Base-by-base conservation (phyloP, 2,329 filamentous ascomycete genomes). In the Whalleya microplaca region DNA sequence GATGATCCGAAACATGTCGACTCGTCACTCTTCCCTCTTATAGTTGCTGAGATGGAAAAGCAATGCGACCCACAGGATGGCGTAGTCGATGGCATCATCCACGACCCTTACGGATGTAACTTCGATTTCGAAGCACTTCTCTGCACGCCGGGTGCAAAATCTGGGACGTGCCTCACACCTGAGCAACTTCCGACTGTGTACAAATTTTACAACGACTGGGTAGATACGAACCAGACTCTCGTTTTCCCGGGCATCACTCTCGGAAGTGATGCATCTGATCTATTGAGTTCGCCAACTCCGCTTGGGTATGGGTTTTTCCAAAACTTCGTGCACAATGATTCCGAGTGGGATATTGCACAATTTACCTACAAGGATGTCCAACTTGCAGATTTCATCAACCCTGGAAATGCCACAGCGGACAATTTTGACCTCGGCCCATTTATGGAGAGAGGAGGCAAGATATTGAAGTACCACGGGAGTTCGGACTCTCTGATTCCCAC, bases 41-140 rank as follows among this genome's bases (percentile, higher is more conserved):
- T 83, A 41, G 53, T 70, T 3, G 69, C 66, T 0, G 77, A 80
- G 57, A 75, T 79, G 14, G 57, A 73, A 41, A 70, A 66, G 45
- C 77, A 80, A 59, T 80, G 78, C 49, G 78, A 80, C 61, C 66
- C 64, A 1, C 74, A 76, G 58, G 77, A 79, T 56, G 76, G 77
- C 1, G 44, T 80, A 1, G 63, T 70, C 3, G 78, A 80, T 57
- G 69, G 65, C 18, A 78, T 80, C 55, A 69, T 80, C 21, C 73
- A 70, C 23, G 73, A 78, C 49, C 75, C 77, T 0, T 66, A 65
- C 29, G 64, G 68, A n/a, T 80, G 78, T 66, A 66, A 71, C 41
- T 72, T 76, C 47, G 61, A 72, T 51, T 73, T 72, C 44, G 71
- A 75, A 43, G 61, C 69, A 8, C 67, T 78, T 2, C 69, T 77